phyloP scores from a whole-genome alignment of 257 asterid species.

The Lavandula angustifolia region DNA sequence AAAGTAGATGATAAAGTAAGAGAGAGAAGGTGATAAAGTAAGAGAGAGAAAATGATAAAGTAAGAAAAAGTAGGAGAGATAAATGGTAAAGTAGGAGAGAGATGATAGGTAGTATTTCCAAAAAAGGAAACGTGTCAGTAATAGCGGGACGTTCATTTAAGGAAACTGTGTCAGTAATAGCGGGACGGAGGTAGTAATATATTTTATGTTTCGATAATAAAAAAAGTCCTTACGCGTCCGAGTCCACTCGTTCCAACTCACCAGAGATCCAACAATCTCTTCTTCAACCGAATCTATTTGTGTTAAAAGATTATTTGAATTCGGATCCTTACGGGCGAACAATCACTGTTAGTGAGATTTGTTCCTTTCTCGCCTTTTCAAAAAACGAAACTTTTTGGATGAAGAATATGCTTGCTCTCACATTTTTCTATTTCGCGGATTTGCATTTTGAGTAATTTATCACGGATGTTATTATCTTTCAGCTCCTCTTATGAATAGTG shows the following conservation, averaged over 20 bases:
- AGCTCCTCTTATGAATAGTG: neutral
- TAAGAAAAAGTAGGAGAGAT: too few relatives aligned
- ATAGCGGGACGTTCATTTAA: too few relatives aligned
- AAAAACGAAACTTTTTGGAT: neutral
- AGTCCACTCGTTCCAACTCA: slow-evolving; percentile 40
- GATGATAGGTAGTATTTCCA: too few relatives aligned
- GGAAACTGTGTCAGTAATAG: too few relatives aligned
- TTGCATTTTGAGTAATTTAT: neutral
- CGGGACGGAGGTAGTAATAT: too few relatives aligned
- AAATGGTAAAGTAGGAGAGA: too few relatives aligned
- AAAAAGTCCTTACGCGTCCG: slow-evolving; percentile 42
- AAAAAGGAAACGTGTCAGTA: too few relatives aligned
- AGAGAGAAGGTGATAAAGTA: too few relatives aligned
- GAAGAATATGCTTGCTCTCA: slow-evolving; percentile 18
- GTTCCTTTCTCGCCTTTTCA: neutral
- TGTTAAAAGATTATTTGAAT: slow-evolving; percentile 18
- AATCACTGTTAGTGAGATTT: slow-evolving; percentile 29
- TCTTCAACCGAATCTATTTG: slow-evolving; percentile 7
- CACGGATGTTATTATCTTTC: slow-evolving; percentile 5
- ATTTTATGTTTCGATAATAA: slow-evolving; percentile 11
- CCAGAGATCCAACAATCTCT: slow-evolving; percentile 29
- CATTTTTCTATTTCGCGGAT: neutral
- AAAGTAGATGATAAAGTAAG: too few relatives aligned
- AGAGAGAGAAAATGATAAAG: too few relatives aligned
- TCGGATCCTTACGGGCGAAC: slow-evolving; percentile 30